phyloP scores from a whole-genome alignment of 2,329 filamentous ascomycete genomes.

The Ophiostoma sp. region DNA sequence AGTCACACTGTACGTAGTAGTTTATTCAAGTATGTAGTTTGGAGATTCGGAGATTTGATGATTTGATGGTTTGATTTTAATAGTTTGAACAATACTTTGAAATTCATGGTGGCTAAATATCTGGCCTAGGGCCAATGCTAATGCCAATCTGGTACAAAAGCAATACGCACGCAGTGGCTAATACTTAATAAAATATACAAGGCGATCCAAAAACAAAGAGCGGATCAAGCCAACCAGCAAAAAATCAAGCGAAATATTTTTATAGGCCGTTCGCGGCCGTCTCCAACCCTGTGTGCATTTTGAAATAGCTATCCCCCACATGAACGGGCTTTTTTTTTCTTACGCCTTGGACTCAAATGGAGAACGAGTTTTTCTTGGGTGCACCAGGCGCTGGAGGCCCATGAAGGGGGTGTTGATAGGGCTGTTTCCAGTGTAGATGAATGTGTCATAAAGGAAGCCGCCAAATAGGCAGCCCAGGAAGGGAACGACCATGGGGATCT shows the following conservation, averaged over 20 bases:
- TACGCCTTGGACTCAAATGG: constrained; percentile 34
- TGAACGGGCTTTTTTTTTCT: neutral
- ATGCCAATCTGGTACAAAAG: neutral
- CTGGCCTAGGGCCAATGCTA: neutral
- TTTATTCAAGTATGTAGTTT: too few relatives aligned
- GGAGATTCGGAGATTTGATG: too few relatives aligned
- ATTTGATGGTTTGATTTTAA: neutral
- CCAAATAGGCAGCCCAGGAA: constrained; percentile 61
- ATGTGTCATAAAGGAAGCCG: constrained; percentile 61
- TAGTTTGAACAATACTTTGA: neutral
- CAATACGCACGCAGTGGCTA: neutral
- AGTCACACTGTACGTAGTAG: too few relatives aligned
- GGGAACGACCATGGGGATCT: constrained; percentile 68
- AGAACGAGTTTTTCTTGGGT: constrained; percentile 33
- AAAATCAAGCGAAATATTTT: neutral
- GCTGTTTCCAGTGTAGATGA: constrained; percentile 65
- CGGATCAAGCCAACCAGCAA: neutral
- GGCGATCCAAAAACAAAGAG: neutral
- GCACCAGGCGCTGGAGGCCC: constrained; percentile 51
- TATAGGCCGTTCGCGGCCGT: neutral
- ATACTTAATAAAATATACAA: neutral
- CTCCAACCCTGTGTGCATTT: neutral
- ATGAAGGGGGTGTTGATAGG: constrained; percentile 64
- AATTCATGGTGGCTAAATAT: neutral
- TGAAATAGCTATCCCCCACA: neutral